Conservation (phyloP, 345 rosid genomes). For the Eutrema heterophyllum region DNA sequence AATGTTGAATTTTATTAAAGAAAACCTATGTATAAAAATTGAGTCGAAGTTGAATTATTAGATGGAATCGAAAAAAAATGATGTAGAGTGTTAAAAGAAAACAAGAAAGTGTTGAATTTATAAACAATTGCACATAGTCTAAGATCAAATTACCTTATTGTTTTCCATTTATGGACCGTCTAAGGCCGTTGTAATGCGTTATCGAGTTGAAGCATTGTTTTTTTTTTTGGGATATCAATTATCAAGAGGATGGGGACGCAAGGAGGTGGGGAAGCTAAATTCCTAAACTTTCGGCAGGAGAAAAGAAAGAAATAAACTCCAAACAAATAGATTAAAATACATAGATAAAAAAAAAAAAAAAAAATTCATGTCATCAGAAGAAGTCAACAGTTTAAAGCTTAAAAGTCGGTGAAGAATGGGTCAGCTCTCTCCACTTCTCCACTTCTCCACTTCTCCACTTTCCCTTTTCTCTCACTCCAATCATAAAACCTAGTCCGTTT, state of each 20-base stretch:
- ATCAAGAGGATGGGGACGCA: neutral
- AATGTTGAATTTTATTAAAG: too few species aligned
- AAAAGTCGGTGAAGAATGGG: conserved; percentile 25
- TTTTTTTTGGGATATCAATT: too few species aligned
- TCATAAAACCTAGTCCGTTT: conserved; percentile 5
- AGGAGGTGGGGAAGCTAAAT: neutral
- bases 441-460: conserved; percentile 2
- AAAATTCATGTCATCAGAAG: conserved; percentile 2
- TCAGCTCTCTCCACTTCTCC: conserved; percentile 1
- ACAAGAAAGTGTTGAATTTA: too few species aligned
- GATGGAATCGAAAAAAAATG: too few species aligned
- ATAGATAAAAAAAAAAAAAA: neutral
- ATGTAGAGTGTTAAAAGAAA: too few species aligned
- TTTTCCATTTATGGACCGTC: neutral
- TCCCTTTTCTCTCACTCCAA: neutral
- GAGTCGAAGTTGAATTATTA: too few species aligned
- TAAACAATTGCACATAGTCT: too few species aligned
- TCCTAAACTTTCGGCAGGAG: conserved; percentile 3
- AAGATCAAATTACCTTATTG: neutral
- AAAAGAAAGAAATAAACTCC: neutral
- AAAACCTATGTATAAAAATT: too few species aligned
- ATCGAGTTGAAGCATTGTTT: neutral
- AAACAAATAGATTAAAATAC: neutral
- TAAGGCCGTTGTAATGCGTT: neutral
- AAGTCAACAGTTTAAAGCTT: conserved; percentile 20